Base-by-base conservation (phyloP, 2,329 filamentous ascomycete species). In the Mycosphaerella arachidis region DNA sequence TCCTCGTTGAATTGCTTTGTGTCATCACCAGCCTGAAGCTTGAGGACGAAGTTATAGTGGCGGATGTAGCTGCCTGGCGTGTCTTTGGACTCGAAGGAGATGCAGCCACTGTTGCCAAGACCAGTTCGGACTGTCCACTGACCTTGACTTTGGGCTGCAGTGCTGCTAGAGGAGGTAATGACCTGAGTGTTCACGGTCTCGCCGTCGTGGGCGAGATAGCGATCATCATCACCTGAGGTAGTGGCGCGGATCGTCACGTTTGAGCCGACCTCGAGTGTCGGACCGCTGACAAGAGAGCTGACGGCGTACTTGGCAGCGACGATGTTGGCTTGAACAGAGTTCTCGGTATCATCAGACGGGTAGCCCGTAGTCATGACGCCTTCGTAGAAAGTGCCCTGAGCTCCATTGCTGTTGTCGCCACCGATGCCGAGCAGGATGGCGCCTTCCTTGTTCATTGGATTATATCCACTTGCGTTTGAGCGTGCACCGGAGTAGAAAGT, bases 351-450 rank as follows among this genome's bases (percentile, higher is more conserved):
- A 63, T 87, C 84, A 1, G 81, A 79, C 0, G 85, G 85, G 65
- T 86, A 88, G 0, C 84, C 84, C 0, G 77, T 73, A 12, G 84
- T 87, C 84, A 88, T 86, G 31, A 82, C 84, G 20, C 85, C 85
- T 72, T 88, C 85, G 70, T 87, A 71, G 60, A 71, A 71, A 4
- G 64, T 68, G 29, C 85, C 85, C 68, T 86, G 82, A 0, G 78
- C 85, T 51, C 81, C 67, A 65, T 76, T 74, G 68, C 82, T 85
- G 74, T 86, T 88, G 66, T 88, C 86, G 7, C 86, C 86, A n/a
- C 86, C 86, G 56, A 87, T 86, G n/a, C 86, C 85, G n/a, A 88
- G 82, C 59, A 88, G 79, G 48, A 88, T 85, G 58, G 85, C 81
- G 12, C 85, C 85, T 68, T 88, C 85, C 64, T 87, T 86, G 63